phyloP scores from a whole-genome alignment of 306 rosid species.

The Trifolium pratense region DNA sequence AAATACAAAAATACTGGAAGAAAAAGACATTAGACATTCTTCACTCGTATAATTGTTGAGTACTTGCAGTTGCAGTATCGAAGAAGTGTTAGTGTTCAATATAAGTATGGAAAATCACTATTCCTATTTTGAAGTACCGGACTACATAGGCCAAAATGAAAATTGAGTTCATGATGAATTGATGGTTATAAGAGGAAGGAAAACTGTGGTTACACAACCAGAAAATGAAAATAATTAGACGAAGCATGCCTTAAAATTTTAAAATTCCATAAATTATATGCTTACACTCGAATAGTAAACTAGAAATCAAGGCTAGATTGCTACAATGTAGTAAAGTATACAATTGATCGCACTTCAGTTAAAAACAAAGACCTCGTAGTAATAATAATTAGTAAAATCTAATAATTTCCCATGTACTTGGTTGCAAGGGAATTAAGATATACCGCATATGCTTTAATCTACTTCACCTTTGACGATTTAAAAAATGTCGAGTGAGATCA shows the following conservation, averaged over 20 bases:
- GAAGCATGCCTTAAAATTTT: not conserved
- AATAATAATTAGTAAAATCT: conserved; percentile 16
- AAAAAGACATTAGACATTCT: no score
- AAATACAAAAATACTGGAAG: no score
- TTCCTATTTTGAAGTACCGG: not conserved
- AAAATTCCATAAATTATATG: conserved; percentile 2
- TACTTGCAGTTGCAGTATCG: no score
- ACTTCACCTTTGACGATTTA: conserved; percentile 27
- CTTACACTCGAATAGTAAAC: not conserved
- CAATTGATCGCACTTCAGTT: not conserved
- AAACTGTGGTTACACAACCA: not conserved
- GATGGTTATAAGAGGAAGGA: not conserved
- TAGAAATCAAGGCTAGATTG: conserved; percentile 7
- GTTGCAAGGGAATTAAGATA: conserved; percentile 11
- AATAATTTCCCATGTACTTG: conserved; percentile 5
- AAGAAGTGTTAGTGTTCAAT: not conserved
- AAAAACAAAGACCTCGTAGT: not conserved
- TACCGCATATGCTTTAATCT: conserved; percentile 24
- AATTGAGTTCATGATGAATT: not conserved
- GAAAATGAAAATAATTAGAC: not conserved
- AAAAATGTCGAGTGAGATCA: conserved; percentile 28
- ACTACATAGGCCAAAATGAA: not conserved
- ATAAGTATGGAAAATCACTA: not conserved
- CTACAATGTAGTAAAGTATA: conserved; percentile 8
- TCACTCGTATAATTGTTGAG: not conserved